Evolutionary conservation across 371 early-diverging fungal genomes (phyloP), one percentile per base, ranked within the genome.

Genomic region (Dichotomocladium elegans): DNA sequence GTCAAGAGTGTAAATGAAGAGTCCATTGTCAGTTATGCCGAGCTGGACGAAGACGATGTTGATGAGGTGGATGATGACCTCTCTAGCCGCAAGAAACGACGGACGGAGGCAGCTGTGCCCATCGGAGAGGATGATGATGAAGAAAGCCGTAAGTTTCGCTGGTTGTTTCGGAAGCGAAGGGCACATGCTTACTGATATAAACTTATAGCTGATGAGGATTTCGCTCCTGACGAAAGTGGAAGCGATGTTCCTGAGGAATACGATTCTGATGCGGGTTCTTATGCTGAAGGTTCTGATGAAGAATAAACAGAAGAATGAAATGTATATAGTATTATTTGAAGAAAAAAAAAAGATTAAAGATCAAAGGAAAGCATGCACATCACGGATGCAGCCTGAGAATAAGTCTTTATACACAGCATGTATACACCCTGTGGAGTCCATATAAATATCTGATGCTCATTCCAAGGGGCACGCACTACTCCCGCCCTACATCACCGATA

Each of bases 221-320:
- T 94, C 72, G 87, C 89, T 8, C 95, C 89, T 17, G 83, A 74
- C 27, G 91, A 86, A 9, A 83, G 78, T 40, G 90, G 84, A 57
- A 87, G 89, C 62, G 96, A 96, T 63, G 91, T 92, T 1, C 86
- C 85, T 8, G 93, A 95, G 64, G 97, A 95, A 61, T 95, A 81
- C 61, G 91, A 94, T 65, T 90, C 90, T 55, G 82, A 93, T 57
- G 80, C 74, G 30, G 68, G 51, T 22, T 61, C 59, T 37, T 75
- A 64, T 22, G 72, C 72, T 35, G 77, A 63, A 21, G 56, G 65
- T 22, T 71, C 72, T 35, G 77, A 63, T 17, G 56, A 65, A 12
- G 44, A 47, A 28, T 21, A 51, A 12, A 28, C 9, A 17, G 25
- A 43, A 4, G 11, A 43, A 43, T n/a, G n/a, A n/a, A 35, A 35